phyloP scores from a whole-genome alignment of 805 yeast species.

The Myxozyma udenii region DNA sequence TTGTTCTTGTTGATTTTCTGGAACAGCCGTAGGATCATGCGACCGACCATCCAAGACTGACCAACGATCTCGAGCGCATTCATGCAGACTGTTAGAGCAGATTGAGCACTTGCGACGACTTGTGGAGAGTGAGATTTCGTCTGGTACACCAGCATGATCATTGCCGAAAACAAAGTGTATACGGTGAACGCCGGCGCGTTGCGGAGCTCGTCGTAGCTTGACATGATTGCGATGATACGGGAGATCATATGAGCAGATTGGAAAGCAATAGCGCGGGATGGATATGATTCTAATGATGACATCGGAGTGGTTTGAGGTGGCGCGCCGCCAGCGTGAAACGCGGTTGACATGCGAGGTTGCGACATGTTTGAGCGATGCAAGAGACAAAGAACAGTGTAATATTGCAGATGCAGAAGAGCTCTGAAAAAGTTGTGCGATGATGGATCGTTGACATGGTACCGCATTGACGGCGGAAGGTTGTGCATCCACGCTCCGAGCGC shows the following conservation, averaged over 20 bases:
- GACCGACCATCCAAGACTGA: conserved; percentile 53
- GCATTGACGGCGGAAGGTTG: conserved; percentile 59
- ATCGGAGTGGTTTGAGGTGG: background rate
- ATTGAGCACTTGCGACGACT: conserved; percentile 42
- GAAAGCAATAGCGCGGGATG: conserved; percentile 78
- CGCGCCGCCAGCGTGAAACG: too few relatives aligned
- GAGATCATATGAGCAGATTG: conserved; percentile 77
- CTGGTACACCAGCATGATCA: conserved; percentile 70
- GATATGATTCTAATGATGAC: conserved; percentile 42
- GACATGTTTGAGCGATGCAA: conserved; percentile 66
- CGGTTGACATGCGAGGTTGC: conserved; percentile 28
- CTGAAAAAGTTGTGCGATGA: conserved; percentile 54
- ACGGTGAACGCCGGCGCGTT: conserved; percentile 59
- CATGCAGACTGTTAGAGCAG: conserved; percentile 39
- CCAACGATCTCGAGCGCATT: conserved; percentile 43
- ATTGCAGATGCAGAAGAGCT: conserved; percentile 61
- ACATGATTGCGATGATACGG: conserved; percentile 55
- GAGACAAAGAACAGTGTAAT: conserved; percentile 68
- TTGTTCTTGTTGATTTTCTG: conserved; percentile 39
- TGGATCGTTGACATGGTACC: conserved; percentile 57
- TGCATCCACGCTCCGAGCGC: conserved; percentile 75
- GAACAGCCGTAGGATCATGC: conserved; percentile 52
- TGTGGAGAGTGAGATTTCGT: conserved; percentile 43
- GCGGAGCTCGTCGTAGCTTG: conserved; percentile 49
- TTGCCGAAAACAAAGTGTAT: conserved; percentile 59